Evolutionary conservation across 495 filamentous ascomycete species (phyloP), one percentile per base, ranked within the genome.

Genomic region (Xanthoparmelia taractica): DNA sequence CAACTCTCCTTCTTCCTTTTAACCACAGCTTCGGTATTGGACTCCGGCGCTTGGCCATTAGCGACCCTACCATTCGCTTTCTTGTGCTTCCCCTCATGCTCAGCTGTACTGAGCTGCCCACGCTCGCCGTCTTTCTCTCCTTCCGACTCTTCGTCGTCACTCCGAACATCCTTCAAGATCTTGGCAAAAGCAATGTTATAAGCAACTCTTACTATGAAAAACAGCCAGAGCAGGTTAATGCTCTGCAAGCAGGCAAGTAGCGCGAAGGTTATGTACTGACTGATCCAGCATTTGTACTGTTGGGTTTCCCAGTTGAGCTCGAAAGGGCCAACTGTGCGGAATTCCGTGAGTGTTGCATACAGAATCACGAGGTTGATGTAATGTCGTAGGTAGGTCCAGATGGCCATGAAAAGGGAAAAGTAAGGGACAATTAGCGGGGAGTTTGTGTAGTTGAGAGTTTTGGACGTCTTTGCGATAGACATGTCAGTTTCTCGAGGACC

Each of bases 331-430:
- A 98, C 83, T 59, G 88, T 92, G 66, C 84, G 78, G 80, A 96
- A 97, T 71, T 96, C 85, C 66, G 88, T 95, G 75, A 96, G 80
- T 31, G 91, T 84, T 47, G 88, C 88, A 77, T 80, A 88, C 60
- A 98, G 80, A 73, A 98, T 95, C 71, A 84, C 82, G 57, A 98
- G 78, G 75, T 97, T 97, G 72, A 96, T 76, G 73, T 86, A 89
- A 74, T 98, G 94, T 59, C 94, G 90, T 63, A 93, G 81, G 76
- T 98, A 98, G 73, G 89, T 84, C 94, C 94, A 98, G 66, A 88
- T 77, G 67, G 75, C 76, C 62, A 96, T 87, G 77, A 97, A 98
- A 66, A 87, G 64, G 70, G 78, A 82, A 77, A 92, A 97, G 77
- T 92, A 97, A 18, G 90, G 92, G 5, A 79, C 82, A 0, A 87